Percentiles rank a stretch among this genome's conserved stretches.
Conservation (phyloP, 2,329 filamentous ascomycete genomes). For the Grosmannia penicillata region DNA sequence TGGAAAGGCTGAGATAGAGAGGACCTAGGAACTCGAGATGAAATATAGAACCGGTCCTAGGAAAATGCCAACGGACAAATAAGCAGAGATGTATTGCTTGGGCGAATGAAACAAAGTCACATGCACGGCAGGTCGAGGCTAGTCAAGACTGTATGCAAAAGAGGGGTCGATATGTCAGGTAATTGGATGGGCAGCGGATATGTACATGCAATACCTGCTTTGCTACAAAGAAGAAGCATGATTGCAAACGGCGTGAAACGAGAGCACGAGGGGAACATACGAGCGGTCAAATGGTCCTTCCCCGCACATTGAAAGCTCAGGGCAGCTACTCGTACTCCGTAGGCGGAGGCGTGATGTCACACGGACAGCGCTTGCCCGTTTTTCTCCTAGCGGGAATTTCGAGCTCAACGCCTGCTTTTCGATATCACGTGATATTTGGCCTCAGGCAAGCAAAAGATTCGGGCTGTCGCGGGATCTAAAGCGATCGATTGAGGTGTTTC, state of each 20-base stretch:
- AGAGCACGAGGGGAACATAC: neutral
- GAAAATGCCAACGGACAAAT: too few relatives aligned
- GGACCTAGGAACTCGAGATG: too few relatives aligned
- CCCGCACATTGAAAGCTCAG: neutral
- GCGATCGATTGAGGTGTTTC: slow-evolving; percentile 1
- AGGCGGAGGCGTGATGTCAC: neutral
- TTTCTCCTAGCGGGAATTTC: neutral
- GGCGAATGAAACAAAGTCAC: too few relatives aligned
- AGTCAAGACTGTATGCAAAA: too few relatives aligned
- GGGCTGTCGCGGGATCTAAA: slow-evolving; percentile 4
- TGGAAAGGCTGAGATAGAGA: too few relatives aligned
- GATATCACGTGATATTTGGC: neutral
- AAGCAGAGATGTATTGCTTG: too few relatives aligned
- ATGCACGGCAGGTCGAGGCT: too few relatives aligned
- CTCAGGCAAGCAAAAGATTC: slow-evolving; percentile 2
- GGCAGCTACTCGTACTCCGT: neutral
- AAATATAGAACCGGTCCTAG: too few relatives aligned
- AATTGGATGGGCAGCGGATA: neutral
- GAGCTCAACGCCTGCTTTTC: neutral
- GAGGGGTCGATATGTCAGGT: too few relatives aligned
- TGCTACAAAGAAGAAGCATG: too few relatives aligned
- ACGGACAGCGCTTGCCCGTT: neutral
- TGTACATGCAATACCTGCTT: too few relatives aligned
- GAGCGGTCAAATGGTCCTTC: neutral
- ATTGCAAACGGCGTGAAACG: neutral